These are phyloP conservation scores for Colletotrichum siamense DNA, from an alignment of 2,329 filamentous ascomycete species.

Conservation along the genomic window DNA sequence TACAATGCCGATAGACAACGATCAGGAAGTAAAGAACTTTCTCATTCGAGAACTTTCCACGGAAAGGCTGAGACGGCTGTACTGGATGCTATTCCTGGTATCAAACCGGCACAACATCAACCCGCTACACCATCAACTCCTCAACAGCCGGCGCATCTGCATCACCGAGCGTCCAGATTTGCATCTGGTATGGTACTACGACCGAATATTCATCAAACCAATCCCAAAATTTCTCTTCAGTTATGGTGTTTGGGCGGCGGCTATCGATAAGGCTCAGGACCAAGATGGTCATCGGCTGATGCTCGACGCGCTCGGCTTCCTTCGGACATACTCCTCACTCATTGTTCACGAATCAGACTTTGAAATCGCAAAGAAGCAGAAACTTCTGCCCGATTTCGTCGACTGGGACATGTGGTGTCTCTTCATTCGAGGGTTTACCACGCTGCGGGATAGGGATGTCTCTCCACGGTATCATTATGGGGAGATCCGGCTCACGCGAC, in stretches of 20 bases:
- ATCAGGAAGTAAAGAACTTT: neutral
- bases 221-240: conserved; percentile 33
- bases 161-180: conserved; percentile 37
- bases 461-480: conserved; percentile 21
- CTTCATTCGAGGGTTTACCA: conserved; percentile 12
- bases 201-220: conserved; percentile 37
- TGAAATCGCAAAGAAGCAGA: conserved; percentile 29
- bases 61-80: neutral
- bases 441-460: conserved; percentile 19
- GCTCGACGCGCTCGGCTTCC: conserved; percentile 33
- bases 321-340: conserved; percentile 36
- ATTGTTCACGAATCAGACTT: conserved; percentile 40
- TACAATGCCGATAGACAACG: neutral
- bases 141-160: conserved; percentile 32
- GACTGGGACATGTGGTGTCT: conserved; percentile 25
- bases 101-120: conserved; percentile 21
- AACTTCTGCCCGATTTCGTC: conserved; percentile 15
- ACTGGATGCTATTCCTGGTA: neutral
- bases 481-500: conserved; percentile 13
- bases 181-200: conserved; percentile 37
- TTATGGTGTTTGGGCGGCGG: conserved; percentile 27
- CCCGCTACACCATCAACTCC: conserved; percentile 33
- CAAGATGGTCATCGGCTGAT: neutral
- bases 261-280: neutral
- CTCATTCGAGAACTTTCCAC: neutral